Conservation (phyloP, 495 filamentous ascomycete genomes). For the Xylaria scruposa region DNA sequence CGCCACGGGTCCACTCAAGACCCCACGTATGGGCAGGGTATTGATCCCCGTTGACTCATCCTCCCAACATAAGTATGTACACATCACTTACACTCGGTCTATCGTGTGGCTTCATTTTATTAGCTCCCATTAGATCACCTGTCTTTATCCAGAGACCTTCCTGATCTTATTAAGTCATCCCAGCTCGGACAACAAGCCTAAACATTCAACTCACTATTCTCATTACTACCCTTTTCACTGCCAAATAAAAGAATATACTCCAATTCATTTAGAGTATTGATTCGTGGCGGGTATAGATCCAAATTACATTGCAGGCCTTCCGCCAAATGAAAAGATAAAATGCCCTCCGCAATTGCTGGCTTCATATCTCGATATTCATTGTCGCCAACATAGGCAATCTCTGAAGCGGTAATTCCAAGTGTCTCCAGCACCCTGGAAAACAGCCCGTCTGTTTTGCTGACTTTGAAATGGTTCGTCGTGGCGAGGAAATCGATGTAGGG, state of each 20-base stretch:
- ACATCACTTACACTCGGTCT: neutral
- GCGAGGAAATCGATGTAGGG: conserved; percentile 44
- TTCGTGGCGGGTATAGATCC: conserved; percentile 16
- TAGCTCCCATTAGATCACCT: too few species aligned
- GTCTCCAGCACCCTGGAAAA: conserved; percentile 41
- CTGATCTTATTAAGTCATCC: neutral
- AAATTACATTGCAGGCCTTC: conserved; percentile 9
- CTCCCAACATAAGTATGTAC: neutral
- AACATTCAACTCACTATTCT: neutral
- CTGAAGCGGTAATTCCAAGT: conserved; percentile 33
- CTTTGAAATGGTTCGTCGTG: conserved; percentile 40
- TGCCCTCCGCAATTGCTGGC: conserved; percentile 32
- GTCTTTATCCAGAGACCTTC: neutral
- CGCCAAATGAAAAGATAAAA: conserved; percentile 24
- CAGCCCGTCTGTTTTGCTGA: conserved; percentile 48
- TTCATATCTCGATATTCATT: conserved; percentile 42
- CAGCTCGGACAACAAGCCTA: neutral
- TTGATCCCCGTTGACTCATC: neutral
- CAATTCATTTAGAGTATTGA: conserved; percentile 20
- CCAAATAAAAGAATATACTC: conserved; percentile 16
- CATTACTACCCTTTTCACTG: neutral
- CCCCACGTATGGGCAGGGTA: neutral
- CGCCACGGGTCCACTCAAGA: neutral
- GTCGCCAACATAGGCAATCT: conserved; percentile 47
- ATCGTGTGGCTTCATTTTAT: neutral